Evolutionary conservation across 495 filamentous ascomycete genomes (phyloP), one percentile per base, ranked within the genome.

Genomic region (Sporormia fimetaria): DNA sequence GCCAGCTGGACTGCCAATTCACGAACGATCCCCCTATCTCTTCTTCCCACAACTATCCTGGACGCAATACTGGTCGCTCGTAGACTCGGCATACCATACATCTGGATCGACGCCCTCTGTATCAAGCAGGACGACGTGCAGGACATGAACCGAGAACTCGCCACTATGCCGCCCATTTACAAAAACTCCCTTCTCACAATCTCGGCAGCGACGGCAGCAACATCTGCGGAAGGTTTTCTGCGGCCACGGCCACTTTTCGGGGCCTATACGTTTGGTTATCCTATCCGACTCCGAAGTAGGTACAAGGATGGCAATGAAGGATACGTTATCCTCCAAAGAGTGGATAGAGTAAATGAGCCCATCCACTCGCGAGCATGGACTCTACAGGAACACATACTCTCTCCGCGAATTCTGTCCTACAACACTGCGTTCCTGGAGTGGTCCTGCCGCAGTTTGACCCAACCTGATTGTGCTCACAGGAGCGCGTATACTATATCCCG

Each of bases 351-450:
- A 33, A 14, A 46, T 15, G 52, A 56, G 18, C 52, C 55, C 6
- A 39, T 56, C 20, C 20, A 25, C 23, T 27, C 29, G 4, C 41
- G 52, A 8, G 56, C 44, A 11, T 59, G 55, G 57, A 49, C 39
- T 14, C 36, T 55, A 7, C 54, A 57, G 44, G 55, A 59, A 36
- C 44, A 44, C 17, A 40, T 53, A n/a, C 36, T 59, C 6, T 46
- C 47, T 15, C 33, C n/a, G 9, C 43, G 52, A 16, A 49, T 53
- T 9, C 39, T 59, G 9, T 39, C 51, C 18, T 55, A 48, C 30
- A 38, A 21, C 22, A 37, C 16, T 5, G 4, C 12, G 23, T 38
- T 29, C 21, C 23, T 37, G 23, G 37, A 33, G 39, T 49, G 38
- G 45, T 18, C 23, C 1, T 49, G 37, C 17, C n/a, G 20, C 2